These are phyloP conservation scores for Euphorbia schlechtendalii DNA, from an alignment of 441 rosid species.

Conservation along the genomic window DNA sequence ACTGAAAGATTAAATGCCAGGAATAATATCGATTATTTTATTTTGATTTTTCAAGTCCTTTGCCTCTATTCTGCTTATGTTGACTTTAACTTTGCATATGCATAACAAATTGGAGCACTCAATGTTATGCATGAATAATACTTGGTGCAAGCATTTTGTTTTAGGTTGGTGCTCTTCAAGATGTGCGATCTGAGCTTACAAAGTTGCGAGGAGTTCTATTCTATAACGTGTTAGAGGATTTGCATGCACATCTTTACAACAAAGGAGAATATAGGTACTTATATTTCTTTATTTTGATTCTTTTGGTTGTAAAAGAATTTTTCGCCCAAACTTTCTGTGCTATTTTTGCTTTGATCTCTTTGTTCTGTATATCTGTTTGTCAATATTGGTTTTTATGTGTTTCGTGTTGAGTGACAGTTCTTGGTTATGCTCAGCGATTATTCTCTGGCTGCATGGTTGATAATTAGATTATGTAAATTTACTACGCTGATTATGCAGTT, in stretches of 20 bases:
- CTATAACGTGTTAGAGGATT: conserved; percentile 84
- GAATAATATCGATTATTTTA: background rate
- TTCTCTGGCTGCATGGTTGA: conserved; percentile 2
- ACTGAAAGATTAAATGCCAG: conserved; percentile 5
- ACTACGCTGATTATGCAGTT: background rate
- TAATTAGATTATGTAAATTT: background rate
- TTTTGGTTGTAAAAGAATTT: background rate
- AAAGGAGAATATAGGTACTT: conserved; percentile 89
- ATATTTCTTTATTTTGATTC: background rate
- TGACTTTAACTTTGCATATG: background rate
- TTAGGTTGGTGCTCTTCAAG: conserved; percentile 99
- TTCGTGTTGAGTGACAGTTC: background rate
- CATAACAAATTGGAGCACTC: conserved; percentile 3
- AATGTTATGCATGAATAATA: conserved; percentile 16
- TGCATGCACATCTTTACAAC: conserved; percentile 94
- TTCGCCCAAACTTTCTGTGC: background rate
- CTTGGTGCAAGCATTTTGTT: conserved; percentile 14
- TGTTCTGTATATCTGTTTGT: background rate
- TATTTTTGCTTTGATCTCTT: background rate
- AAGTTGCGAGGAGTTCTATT: conserved; percentile 84
- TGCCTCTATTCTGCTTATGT: conserved; percentile 1
- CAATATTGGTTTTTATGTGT: background rate
- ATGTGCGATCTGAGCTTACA: conserved; percentile 89
- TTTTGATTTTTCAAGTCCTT: background rate
- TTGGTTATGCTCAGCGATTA: background rate